These are phyloP conservation scores for Conticribra guillardii DNA, from an alignment of 108 stramenopile genomes.

Conservation along the genomic window DNA sequence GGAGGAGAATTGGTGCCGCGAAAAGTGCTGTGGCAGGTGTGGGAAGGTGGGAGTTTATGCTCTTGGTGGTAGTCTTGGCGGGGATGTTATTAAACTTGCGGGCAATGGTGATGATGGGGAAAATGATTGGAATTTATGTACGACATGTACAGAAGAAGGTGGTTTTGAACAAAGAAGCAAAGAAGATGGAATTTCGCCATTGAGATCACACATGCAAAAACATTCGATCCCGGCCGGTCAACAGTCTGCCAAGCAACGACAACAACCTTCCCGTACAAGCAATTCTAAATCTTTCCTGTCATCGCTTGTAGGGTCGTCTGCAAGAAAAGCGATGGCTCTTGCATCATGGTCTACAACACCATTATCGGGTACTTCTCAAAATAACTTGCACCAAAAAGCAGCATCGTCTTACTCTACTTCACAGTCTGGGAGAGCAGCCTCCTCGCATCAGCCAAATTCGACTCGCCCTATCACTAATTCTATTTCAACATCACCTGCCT, in stretches of 20 bases:
- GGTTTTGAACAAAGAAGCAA: constrained; percentile 3
- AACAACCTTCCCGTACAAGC: constrained; percentile 6
- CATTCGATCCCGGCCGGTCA: too few relatives aligned
- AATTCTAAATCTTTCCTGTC: constrained; percentile 25
- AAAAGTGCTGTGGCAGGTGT: constrained; percentile 13
- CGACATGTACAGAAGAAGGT: neutral
- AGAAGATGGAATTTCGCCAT: neutral
- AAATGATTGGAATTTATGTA: constrained; percentile 15
- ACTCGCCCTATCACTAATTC: constrained; percentile 8
- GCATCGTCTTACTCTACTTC: too few relatives aligned
- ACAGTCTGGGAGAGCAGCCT: too few relatives aligned
- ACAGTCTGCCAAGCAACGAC: too few relatives aligned
- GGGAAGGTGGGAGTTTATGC: constrained; percentile 1
- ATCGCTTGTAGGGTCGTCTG: constrained; percentile 41
- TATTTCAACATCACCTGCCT: constrained; percentile 29
- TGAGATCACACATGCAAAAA: neutral
- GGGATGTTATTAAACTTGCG: constrained; percentile 33
- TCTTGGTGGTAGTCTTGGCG: neutral
- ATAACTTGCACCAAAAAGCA: too few relatives aligned
- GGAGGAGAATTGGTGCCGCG: constrained; percentile 6
- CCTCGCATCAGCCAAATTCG: too few relatives aligned
- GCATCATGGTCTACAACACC: constrained; percentile 29
- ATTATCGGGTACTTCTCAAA: too few relatives aligned
- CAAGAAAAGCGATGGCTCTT: constrained; percentile 32
- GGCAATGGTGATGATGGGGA: constrained; percentile 4